phyloP scores from a whole-genome alignment of 768 basidiomycete genomes.

The Tulasnella sp. region DNA sequence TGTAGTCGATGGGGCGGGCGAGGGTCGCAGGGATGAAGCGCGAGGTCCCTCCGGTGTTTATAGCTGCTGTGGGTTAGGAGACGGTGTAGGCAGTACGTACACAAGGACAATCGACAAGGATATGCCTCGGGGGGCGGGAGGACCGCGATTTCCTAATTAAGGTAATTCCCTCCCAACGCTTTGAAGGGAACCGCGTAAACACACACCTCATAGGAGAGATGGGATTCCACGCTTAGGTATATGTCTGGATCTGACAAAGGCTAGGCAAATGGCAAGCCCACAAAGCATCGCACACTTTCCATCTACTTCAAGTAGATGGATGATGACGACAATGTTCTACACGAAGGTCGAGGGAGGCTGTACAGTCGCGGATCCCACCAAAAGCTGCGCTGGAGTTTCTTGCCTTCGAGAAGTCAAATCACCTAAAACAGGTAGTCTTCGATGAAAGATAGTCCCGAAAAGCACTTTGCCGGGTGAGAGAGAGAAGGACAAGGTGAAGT shows the following conservation, averaged over 20 bases:
- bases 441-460: background rate
- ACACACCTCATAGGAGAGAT: background rate
- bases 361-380: background rate
- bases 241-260: background rate
- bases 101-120: background rate
- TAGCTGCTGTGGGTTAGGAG: conserved; percentile 2
- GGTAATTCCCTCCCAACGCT: background rate
- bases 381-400: background rate
- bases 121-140: background rate
- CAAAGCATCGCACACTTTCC: background rate
- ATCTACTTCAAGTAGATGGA: too few species aligned
- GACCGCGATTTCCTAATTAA: background rate
- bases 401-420: background rate
- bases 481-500: background rate
- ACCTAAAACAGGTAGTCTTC: background rate
- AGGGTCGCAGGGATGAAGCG: background rate
- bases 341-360: background rate
- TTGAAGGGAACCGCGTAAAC: background rate
- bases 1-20: background rate
- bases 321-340: background rate
- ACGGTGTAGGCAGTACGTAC: background rate
- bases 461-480: background rate
- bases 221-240: background rate
- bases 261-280: background rate
- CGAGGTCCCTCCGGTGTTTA: conserved; percentile 1